Base-by-base conservation (phyloP, 768 basidiomycete species). In the Rhodotorula paludigena region DNA sequence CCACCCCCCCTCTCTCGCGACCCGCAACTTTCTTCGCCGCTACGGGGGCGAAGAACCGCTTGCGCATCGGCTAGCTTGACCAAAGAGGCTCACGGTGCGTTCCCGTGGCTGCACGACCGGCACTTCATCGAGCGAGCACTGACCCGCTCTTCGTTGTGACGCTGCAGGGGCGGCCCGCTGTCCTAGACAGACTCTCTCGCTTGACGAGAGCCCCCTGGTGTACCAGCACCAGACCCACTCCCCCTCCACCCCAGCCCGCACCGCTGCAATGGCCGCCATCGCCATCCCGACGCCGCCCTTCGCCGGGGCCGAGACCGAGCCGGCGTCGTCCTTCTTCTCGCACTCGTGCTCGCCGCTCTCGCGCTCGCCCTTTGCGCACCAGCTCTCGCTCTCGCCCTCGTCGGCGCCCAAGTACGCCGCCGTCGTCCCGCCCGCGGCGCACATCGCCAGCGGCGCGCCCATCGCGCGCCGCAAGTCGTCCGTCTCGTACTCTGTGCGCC, bases 321-420 rank as follows among this genome's bases (percentile, higher is more conserved):
- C 48, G 45, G 25, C 45, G 47, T 57, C 53, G n/a, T 10, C 41
- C 18, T 68, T 68, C 66, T 55, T 39, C 55, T 57, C 57, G 23
- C 33, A 63, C 38, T 68, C 67, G 32, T 68, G 70, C 58, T 72
- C 70, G 16, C 65, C 63, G 12, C 56, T 68, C 55, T 72, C 70
- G 42, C 66, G 66, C 49, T 61, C 62, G 6, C 65, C 66, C 16
- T 67, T 72, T 45, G 36, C 53, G 25, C 58, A 60, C 51, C 70
- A 72, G 56, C 63, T 67, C 36, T 59, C 63, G 30, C 65, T 66
- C 35, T 70, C 69, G 38, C 64, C 69, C 23, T 23, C 47, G 20
- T 41, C 56, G 33, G 49, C 58, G 4, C 41, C 42, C 51, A 60
- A 59, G 53, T 66, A 57, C 60, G 25, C 63, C 28, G 20, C 60